Base-by-base conservation (phyloP, 495 filamentous ascomycete genomes). In the Aspergillus haitiensis region DNA sequence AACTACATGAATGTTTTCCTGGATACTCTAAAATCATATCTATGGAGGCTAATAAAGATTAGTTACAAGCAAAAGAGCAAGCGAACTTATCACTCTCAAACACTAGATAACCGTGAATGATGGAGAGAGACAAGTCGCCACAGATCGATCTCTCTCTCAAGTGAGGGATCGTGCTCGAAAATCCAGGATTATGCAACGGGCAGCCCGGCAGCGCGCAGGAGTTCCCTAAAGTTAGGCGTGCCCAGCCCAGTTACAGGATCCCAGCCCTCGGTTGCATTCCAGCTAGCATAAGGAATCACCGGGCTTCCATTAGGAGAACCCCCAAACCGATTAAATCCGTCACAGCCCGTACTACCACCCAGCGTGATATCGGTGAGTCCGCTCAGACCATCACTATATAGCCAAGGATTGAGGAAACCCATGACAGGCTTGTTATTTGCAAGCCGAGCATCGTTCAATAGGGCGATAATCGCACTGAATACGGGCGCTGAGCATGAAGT, bases 401-500 rank as follows among this genome's bases (percentile, higher is more conserved):
- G 64, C 85, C 85, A 89, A 0, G 88, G 88, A 67, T 93, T 92
- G 35, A 91, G 64, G 76, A 91, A 92, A 0, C 89, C 89, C 53
- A 92, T 67, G 0, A 81, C 71, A 0, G 82, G 73, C 64, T 83
- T 70, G 18, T 81, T 81, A 15, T 75, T 76, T 1, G 78, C 70
- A 40, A 86, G 71, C 1, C 86, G 77, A 0, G 85, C 88, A 60
- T 88, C 86, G 60, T 92, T 91, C 40, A 92, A 75, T 15, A 91
- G 72, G 0, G 79, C 79, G 8, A 93, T 68, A 16, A 93, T 69
- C 13, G 82, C 86, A 3, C 83, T 80, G 16, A 88, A 83, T 0
- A 84, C 74, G 0, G 89, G 89, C 0, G 86, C 72, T 0, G 84
- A 78, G n/a, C 84, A 85, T 10, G 81, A 85, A 1, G 88, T 93